Evolutionary conservation across 2,329 filamentous ascomycete genomes (phyloP).

Genomic region (Alternaria viburni): DNA sequence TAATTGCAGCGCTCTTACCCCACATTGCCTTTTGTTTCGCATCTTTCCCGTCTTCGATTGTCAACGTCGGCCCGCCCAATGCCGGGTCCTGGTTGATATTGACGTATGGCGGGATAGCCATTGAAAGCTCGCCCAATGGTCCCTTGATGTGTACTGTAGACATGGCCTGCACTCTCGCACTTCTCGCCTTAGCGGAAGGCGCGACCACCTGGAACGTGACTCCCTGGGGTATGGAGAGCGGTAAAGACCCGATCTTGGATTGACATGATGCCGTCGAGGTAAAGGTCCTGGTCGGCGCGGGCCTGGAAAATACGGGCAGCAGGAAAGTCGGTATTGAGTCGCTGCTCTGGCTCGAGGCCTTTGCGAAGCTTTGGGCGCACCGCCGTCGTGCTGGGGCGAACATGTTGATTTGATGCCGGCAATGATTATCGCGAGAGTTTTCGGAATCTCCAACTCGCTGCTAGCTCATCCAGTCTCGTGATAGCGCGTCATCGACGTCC

Average conservation of each 20-base stretch:
- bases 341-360: conserved; percentile 50
- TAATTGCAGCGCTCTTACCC: conserved; percentile 63
- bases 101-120: conserved; percentile 81
- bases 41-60: conserved; percentile 69
- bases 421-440: conserved; percentile 30
- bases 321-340: conserved; percentile 74
- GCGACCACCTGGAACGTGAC: conserved; percentile 75
- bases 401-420: conserved; percentile 57
- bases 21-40: conserved; percentile 92
- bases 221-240: conserved; percentile 49
- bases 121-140: conserved; percentile 78
- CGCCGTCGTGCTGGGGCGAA: conserved; percentile 68
- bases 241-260: conserved; percentile 85
- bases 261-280: conserved; percentile 69
- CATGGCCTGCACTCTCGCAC: conserved; percentile 66
- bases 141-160: conserved; percentile 78
- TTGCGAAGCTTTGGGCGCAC: conserved; percentile 59
- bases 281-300: conserved; percentile 63
- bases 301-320: conserved; percentile 69
- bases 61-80: conserved; percentile 69
- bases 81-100: conserved; percentile 71
- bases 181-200: conserved; percentile 65
- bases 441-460: conserved; percentile 19
- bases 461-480: conserved; percentile 27
- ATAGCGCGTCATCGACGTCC: conserved; percentile 12